Conservation (phyloP, 2,329 filamentous ascomycete genomes). For the Scortechinia acanthostroma region DNA sequence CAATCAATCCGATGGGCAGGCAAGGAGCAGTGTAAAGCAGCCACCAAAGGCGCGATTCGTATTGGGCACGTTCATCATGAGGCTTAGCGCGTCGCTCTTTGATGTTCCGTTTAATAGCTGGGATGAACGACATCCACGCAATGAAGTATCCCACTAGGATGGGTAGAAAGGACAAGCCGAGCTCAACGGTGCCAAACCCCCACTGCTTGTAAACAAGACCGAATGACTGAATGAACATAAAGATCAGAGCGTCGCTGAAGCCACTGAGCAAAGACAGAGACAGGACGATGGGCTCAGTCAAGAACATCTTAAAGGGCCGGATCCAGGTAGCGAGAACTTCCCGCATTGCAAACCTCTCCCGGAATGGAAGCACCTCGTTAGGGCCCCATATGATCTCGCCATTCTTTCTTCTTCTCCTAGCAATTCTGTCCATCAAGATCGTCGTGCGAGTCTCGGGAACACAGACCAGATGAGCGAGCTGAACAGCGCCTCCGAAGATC, state of each 20-base stretch:
- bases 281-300: constrained; percentile 69
- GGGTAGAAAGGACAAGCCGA: constrained; percentile 57
- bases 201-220: constrained; percentile 62
- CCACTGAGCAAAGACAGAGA: constrained; percentile 64
- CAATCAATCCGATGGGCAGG: constrained; percentile 60
- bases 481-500: constrained; percentile 67
- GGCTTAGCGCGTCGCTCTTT: constrained; percentile 39
- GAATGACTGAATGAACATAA: constrained; percentile 72
- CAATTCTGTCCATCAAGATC: constrained; percentile 72
- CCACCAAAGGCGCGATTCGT: constrained; percentile 61
- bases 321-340: constrained; percentile 50
- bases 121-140: constrained; percentile 51
- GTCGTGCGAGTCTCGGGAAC: constrained; percentile 76
- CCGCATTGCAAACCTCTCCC: constrained; percentile 45
- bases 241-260: constrained; percentile 70
- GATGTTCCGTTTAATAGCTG: constrained; percentile 44
- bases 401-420: constrained; percentile 63
- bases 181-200: constrained; percentile 45
- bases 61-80: constrained; percentile 51
- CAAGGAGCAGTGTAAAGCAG: constrained; percentile 54
- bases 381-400: constrained; percentile 65
- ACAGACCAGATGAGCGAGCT: constrained; percentile 56
- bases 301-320: constrained; percentile 67
- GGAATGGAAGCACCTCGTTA: constrained; percentile 59
- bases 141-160: constrained; percentile 62